A percentile compares a stretch with the other conserved stretches of the same genome.
phyloP scores from a whole-genome alignment of 2,329 filamentous ascomycete genomes.

The Hymenoscyphus linearis region DNA sequence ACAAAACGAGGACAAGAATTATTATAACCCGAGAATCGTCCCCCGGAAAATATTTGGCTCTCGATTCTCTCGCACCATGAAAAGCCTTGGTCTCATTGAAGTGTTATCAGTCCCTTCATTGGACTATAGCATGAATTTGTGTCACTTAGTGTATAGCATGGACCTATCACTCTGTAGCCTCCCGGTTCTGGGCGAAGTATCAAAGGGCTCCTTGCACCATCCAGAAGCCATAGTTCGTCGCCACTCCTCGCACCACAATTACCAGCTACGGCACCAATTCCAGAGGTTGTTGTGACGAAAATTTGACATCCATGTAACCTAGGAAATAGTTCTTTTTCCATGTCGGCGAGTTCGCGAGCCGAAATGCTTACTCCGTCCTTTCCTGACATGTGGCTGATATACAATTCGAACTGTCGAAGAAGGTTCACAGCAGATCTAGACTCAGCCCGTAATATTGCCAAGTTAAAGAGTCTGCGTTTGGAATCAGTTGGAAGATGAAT shows the following conservation, averaged over 20 bases:
- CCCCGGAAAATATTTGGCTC: too few species aligned
- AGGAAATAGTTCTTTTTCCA: neutral
- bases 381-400: neutral
- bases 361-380: neutral
- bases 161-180: neutral
- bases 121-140: too few species aligned
- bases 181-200: neutral
- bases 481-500: neutral
- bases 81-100: too few species aligned
- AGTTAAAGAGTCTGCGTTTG: too few species aligned
- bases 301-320: neutral
- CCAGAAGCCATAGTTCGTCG: neutral
- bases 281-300: neutral
- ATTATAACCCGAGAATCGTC: too few species aligned
- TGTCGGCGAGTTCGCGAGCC: neutral
- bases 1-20: too few species aligned
- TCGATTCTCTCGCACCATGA: too few species aligned
- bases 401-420: neutral
- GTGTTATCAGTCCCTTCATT: too few species aligned
- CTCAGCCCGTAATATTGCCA: neutral
- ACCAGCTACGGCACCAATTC: neutral
- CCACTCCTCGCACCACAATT: neutral
- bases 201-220: neutral
- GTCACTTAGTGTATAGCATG: too few species aligned
- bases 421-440: neutral